phyloP scores from a whole-genome alignment of 352 stramenopile genomes.

The Pythium rishiriense region DNA sequence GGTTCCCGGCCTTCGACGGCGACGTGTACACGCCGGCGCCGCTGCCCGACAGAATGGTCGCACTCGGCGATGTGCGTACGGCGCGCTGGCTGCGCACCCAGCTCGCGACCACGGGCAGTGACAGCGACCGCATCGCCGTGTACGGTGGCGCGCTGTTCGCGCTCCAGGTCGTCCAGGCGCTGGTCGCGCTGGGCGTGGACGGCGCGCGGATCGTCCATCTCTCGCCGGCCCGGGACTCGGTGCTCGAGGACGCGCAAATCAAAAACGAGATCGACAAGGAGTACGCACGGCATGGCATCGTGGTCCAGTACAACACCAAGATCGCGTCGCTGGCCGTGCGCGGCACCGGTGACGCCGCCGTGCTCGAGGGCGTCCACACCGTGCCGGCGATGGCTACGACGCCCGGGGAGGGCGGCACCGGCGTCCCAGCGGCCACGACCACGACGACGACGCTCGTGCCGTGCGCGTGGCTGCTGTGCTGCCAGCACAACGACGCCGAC shows the following conservation, averaged over 20 bases:
- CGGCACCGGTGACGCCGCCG: conserved; percentile 22
- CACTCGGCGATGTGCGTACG: conserved; percentile 27
- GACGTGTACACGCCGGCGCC: conserved; percentile 17
- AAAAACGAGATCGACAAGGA: conserved; percentile 62
- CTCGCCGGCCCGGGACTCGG: conserved; percentile 40
- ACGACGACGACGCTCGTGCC: conserved; percentile 20
- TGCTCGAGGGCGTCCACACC: conserved; percentile 48
- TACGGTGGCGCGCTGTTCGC: conserved; percentile 68
- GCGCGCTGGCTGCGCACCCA: conserved; percentile 26
- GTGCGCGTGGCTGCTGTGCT: conserved; percentile 82
- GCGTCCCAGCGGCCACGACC: conserved; percentile 4
- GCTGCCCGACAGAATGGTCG: conserved; percentile 21
- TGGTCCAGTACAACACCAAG: conserved; percentile 47
- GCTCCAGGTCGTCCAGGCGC: conserved; percentile 60
- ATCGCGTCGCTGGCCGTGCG: conserved; percentile 43
- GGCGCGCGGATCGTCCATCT: conserved; percentile 58
- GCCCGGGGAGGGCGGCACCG: not conserved
- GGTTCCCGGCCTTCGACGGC: conserved; percentile 28
- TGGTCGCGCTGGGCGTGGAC: conserved; percentile 44
- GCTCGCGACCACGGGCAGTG: conserved; percentile 13
- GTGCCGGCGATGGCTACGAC: conserved; percentile 15
- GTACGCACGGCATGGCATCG: conserved; percentile 38
- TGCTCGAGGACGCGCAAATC: conserved; percentile 67
- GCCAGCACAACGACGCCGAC: conserved; percentile 83
- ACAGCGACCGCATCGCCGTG: conserved; percentile 42